Evolutionary conservation across 2,329 filamentous ascomycete genomes (phyloP), one percentile per base, ranked within the genome.

Genomic region (Penicillium verrucosum): DNA sequence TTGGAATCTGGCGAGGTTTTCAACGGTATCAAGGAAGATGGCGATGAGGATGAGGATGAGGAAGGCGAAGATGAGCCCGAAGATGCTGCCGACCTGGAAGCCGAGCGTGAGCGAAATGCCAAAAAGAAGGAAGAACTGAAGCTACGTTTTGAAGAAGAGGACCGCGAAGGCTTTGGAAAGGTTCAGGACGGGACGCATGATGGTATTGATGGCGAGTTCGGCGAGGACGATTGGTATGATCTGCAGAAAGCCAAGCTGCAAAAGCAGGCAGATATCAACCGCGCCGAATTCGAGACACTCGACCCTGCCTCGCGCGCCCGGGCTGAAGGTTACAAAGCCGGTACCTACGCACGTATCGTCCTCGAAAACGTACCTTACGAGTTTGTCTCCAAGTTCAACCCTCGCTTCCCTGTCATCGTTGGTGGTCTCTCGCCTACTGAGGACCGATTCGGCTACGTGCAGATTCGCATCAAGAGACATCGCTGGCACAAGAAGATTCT

Each of bases 401-500:
- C 92, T 14, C 86, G 86, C 49, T 89, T 87, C 71, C 94, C 94
- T 18, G 82, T 99, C 58, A 85, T 99, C 50, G 82, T 97, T 32
- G 94, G 94, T 50, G 95, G 94, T n/a, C 81, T 99, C 38, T 89
- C 91, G 11, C 84, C 94, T 8, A 97, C 93, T 0, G 94, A 99
- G 75, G 92, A 97, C 73, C 87, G 95, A 49, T 97, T 96, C 72
- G 95, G 94, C 9, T 97, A 89, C 70, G 88, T 97, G 9, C 94
- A 99, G 75, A 88, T 97, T 56, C 87, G 95, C 49, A 96, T 99
- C 80, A 99, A 99, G 83, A 85, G 92, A 52, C 94, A 99, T 74
- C 84, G 94, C 64, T 99, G 95, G 95, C 94, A 99, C 79, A 97
- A 97, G 84, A 96, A 94, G 80, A 97, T 97, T 65, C 82, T 99